Base-by-base conservation (phyloP, 2,329 filamentous ascomycete species). In the Helminthosporium solani region DNA sequence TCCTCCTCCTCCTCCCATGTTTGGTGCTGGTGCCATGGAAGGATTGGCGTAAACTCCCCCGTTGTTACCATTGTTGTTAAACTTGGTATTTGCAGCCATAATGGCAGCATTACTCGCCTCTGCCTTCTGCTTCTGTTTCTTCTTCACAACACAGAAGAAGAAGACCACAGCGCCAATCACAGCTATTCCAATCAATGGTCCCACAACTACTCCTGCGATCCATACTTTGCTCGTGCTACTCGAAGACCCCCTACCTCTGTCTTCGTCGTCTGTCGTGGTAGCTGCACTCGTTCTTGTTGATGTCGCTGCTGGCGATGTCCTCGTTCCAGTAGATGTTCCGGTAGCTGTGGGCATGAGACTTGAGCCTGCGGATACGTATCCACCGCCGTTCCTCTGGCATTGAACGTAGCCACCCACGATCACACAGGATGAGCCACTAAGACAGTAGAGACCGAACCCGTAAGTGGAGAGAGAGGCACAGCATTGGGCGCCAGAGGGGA, bases 131-230 rank as follows among this genome's bases (percentile, higher is more conserved):
- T 23, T 38, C 28, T 44, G 38, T 15, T 49, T 49, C 42, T 49
- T 44, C 46, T 50, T 41, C 40, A 46, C 33, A 41, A 43, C n/a
- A 42, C 8, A 25, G 34, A 54, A 41, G 38, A 54, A 47, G 39
- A 56, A 50, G 37, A 46, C 37, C 12, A 54, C 33, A 14, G 15
- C 46, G 8, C 28, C 53, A 31, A 54, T 45, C n/a, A 56, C 21
- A 14, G 51, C 48, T 28, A 56, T 40, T 20, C 51, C 53, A 25
- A 50, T 25, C 20, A 56, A 33, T 4, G 53, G 51, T n/a, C 48
- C 51, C 11, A 44, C 38, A 12, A 54, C 51, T n/a, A 44, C 53
- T 18, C 48, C 53, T 2, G 47, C 51, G 28, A 56, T 54, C 53
- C 48, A 54, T 11, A 43, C 53, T 40, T 54, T 54, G 25, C 34